Base-by-base conservation (phyloP, 1,284 basidiomycete genomes). In the Marasmius fiardii region DNA sequence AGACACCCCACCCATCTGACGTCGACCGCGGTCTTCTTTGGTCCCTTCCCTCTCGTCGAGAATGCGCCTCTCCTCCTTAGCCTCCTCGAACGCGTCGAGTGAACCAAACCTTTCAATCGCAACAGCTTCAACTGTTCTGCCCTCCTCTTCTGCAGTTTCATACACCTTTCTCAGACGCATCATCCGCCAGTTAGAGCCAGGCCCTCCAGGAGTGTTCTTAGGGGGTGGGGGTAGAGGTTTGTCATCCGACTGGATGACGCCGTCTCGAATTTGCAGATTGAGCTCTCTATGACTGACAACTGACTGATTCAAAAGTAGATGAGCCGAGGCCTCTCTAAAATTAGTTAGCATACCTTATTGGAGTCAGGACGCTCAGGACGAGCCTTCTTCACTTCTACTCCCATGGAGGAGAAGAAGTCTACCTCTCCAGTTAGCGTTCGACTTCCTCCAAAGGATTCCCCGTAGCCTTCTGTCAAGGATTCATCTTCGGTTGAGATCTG, bases 151-250 rank as follows among this genome's bases (percentile, higher is more conserved):
- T 0, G 92, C 93, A 3, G 90, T 83, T 69, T 98, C 95, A 67
- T 92, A 94, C 1, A 94, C 88, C 12, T 92, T 80, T 35, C 88
- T 85, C 1, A 99, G 82, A 68, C 95, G 95, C 88, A 93, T 95
- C 95, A 98, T 98, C 21, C 96, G 86, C 96, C 96, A 99, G 66
- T 88, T 87, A 16, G 92, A 93, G 10, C 96, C 96, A 2, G 95
- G 91, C 0, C 92, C 93, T 1, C 95, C 95, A 0, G 92, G 91
- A 1, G 79, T 83, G 49, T 75, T 64, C 72, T 85, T 85, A 0
- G 79, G 69, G 8, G 75, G 68, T 59, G 77, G 69, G 5, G 78
- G 70, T 0, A 82, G 74, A 48, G 78, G 76, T 63, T 86, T 81
- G 23, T 84, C 75, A 61, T 86, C 79, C 1, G n/a, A n/a, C n/a